Evolutionary conservation across 305 asterid species (phyloP).

Genomic region (Fraxinus platypoda): DNA sequence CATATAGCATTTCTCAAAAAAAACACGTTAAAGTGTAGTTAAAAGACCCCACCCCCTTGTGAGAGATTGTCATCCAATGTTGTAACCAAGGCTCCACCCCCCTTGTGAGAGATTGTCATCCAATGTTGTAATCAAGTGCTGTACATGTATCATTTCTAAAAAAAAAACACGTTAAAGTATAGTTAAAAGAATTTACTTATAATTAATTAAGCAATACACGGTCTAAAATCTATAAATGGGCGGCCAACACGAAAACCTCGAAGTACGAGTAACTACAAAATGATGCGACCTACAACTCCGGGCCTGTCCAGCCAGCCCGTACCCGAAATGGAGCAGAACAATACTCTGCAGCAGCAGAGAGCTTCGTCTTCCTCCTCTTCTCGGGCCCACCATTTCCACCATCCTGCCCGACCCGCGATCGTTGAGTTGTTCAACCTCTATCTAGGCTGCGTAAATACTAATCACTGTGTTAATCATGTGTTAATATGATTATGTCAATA

Average conservation of each 20-base stretch:
- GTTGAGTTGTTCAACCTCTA: constrained; percentile 80
- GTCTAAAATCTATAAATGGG: no score
- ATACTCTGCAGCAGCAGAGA: constrained; percentile 44
- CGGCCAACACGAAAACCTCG: background rate
- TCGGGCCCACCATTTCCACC: constrained; percentile 74
- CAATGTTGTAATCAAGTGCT: no score
- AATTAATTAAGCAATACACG: no score
- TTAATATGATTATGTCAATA: background rate
- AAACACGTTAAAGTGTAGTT: no score
- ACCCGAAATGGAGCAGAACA: constrained; percentile 48
- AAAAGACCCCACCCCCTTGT: no score
- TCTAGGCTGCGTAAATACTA: constrained; percentile 52
- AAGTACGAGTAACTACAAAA: background rate
- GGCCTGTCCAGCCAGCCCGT: constrained; percentile 27
- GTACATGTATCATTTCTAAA: no score
- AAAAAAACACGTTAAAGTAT: no score
- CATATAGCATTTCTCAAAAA: no score
- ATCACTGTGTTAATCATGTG: background rate
- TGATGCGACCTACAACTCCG: constrained; percentile 44
- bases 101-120: no score
- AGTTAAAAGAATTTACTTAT: no score
- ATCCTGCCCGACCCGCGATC: constrained; percentile 78
- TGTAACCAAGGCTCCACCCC: no score
- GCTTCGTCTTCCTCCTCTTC: constrained; percentile 62
- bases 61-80: no score